phyloP scores from a whole-genome alignment of 1,139 yeast genomes.

The Tardiomyces depauwii region DNA sequence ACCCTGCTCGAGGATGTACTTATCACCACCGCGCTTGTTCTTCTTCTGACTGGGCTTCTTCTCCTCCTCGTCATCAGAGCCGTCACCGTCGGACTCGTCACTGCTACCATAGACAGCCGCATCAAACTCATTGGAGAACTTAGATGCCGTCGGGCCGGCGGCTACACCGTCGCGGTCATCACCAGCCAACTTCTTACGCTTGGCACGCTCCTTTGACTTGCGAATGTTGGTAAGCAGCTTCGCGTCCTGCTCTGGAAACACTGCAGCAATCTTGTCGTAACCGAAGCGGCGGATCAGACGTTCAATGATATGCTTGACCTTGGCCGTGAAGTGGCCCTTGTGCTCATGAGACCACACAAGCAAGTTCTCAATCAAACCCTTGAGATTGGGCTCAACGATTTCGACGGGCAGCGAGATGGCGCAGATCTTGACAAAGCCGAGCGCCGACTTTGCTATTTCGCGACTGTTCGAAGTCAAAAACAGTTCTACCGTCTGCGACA shows the following conservation, averaged over 20 bases:
- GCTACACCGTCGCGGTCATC: slow-evolving; percentile 18
- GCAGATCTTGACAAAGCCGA: slow-evolving; percentile 91
- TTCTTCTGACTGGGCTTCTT: slow-evolving; percentile 10
- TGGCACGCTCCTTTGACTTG: slow-evolving; percentile 74
- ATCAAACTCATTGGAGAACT: slow-evolving; percentile 75
- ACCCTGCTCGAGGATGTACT: slow-evolving; percentile 62
- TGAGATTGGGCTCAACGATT: slow-evolving; percentile 54
- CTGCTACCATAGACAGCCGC: slow-evolving; percentile 50
- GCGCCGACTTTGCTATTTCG: slow-evolving; percentile 88
- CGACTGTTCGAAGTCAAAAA: slow-evolving; percentile 84
- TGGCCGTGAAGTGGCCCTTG: slow-evolving; percentile 85
- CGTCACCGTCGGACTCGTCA: slow-evolving; percentile 21
- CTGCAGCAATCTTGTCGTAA: slow-evolving; percentile 59
- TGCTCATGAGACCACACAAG: slow-evolving; percentile 95
- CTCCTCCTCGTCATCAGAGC: slow-evolving; percentile 29
- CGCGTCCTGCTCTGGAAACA: slow-evolving; percentile 82
- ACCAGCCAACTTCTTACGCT: slow-evolving; percentile 49
- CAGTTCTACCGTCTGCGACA: slow-evolving; percentile 79
- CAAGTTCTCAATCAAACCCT: slow-evolving; percentile 54
- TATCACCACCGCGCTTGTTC: slow-evolving; percentile 22
- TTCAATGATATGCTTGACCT: slow-evolving; percentile 87
- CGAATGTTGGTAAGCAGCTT: slow-evolving; percentile 76
- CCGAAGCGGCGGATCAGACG: slow-evolving; percentile 87
- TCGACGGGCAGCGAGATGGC: slow-evolving; percentile 78
- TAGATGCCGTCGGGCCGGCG: slow-evolving; percentile 20